Conservation (phyloP, 805 yeast species). For the Saccharomycopsis sp. region DNA sequence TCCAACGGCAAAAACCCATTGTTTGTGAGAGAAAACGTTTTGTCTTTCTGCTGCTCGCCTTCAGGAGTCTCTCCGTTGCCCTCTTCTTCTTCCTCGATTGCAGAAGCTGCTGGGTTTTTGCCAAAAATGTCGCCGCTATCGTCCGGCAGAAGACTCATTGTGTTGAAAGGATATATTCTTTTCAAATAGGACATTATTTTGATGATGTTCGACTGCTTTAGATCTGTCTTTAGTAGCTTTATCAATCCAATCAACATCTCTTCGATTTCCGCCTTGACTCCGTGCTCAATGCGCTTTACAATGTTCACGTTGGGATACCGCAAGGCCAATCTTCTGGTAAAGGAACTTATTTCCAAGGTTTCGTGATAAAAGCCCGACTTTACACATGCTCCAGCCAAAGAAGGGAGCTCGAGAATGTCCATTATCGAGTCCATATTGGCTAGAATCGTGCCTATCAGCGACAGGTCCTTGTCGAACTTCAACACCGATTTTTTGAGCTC, state of each 20-base stretch:
- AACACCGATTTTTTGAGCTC: constrained; percentile 10
- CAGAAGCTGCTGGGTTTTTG: constrained; percentile 1
- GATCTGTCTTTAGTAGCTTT: constrained; percentile 61
- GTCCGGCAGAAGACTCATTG: background rate
- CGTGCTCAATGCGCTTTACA: constrained; percentile 42
- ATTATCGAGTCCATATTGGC: constrained; percentile 63
- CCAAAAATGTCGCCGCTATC: constrained; percentile 4
- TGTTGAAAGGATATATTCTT: constrained; percentile 50
- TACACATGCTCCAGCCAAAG: constrained; percentile 77
- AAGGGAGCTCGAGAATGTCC: constrained; percentile 78
- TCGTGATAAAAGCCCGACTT: constrained; percentile 82
- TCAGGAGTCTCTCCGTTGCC: constrained; percentile 25
- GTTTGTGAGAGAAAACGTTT: background rate
- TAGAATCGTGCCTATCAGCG: constrained; percentile 36
- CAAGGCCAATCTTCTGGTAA: constrained; percentile 59
- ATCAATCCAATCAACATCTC: constrained; percentile 68
- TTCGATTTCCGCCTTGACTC: constrained; percentile 50
- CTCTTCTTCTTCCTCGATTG: constrained; percentile 19
- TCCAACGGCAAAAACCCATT: constrained; percentile 3
- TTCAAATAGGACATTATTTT: constrained; percentile 72
- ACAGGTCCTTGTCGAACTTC: constrained; percentile 21
- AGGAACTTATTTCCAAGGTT: constrained; percentile 75
- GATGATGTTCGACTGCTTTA: constrained; percentile 70
- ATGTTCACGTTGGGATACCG: constrained; percentile 59
- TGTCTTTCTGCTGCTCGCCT: background rate